Base-by-base conservation (phyloP, 1,284 basidiomycete species). In the Leccinum subfulvum region DNA sequence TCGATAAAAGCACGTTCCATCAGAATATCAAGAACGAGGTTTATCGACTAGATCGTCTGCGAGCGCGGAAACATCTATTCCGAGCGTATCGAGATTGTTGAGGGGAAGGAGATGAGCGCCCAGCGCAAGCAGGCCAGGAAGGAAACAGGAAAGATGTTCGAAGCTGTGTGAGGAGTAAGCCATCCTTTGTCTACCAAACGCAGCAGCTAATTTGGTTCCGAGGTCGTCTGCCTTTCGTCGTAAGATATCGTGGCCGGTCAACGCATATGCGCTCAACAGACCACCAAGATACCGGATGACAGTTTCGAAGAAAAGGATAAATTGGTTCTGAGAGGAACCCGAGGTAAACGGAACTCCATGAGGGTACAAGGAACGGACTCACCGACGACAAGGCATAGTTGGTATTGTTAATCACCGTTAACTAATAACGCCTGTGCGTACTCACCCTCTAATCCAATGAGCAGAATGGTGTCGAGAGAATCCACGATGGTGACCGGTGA, bases 241-340 rank as follows among this genome's bases (percentile, higher is more conserved):
- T 8, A 86, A 74, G 8, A 82, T 66, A 4, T 70, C 69, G 57
- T 83, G 73, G 2, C 79, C 73, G 0, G 88, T 85, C 4, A 95
- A 77, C 26, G 94, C 91, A 72, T 94, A 90, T 0, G 90, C 92
- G 1, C 92, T 89, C 3, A 95, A 77, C 18, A 95, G 72, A 3
- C 93, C 92, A 11, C 93, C 94, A 2, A 96, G 84, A 73, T 95
- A 94, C 10, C 94, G 84, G 64, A 96, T 96, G 10, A 86, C 83
- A 0, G 92, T 95, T 75, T 97, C 94, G 69, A 96, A 96, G 64
- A 88, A 90, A 0, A 87, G 85, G 1, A 80, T 81, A 56, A 69
- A 69, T 57, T 68, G 67, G 65, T 69, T 65, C 77, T 80, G 62
- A 51, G 49, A 23, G 39, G 49, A 26, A 16, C 23, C 7, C 16